Conservation (phyloP, 2,329 filamentous ascomycete species). For the Colletotrichum nymphaeae region DNA sequence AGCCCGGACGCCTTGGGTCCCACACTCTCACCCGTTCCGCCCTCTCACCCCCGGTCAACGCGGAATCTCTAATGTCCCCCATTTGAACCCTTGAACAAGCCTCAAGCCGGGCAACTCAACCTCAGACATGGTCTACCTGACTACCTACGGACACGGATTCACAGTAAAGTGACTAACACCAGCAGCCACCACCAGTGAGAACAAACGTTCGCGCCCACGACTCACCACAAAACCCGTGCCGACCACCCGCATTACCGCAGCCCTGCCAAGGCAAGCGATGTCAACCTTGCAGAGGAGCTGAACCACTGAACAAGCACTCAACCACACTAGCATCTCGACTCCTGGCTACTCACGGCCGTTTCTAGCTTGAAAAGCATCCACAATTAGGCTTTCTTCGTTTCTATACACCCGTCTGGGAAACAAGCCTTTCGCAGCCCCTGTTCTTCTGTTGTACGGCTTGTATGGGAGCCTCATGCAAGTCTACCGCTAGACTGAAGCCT, state of each 20-base stretch:
- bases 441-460: not conserved
- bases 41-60: conserved; percentile 19
- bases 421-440: conserved; percentile 3
- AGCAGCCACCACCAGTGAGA: not conserved
- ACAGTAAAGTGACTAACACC: not conserved
- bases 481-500: not conserved
- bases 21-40: conserved; percentile 23
- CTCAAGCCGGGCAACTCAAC: not conserved
- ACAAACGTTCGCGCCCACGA: not conserved
- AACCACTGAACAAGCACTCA: not conserved
- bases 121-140: not conserved
- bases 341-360: conserved; percentile 1
- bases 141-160: conserved; percentile 1
- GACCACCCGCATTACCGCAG: not conserved
- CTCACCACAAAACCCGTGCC: not conserved
- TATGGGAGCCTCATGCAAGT: not conserved
- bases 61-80: conserved; percentile 24
- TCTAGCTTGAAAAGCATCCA: conserved; percentile 5
- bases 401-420: not conserved
- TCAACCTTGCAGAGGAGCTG: conserved; percentile 28
- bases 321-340: not conserved
- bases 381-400: conserved; percentile 19
- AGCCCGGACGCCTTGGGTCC: conserved; percentile 12
- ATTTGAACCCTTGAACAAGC: not conserved
- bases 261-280: conserved; percentile 8